A percentile compares a stretch with the other conserved stretches of the same genome.
Conservation (phyloP, 768 basidiomycete genomes). For the Neoboletus magnificus region DNA sequence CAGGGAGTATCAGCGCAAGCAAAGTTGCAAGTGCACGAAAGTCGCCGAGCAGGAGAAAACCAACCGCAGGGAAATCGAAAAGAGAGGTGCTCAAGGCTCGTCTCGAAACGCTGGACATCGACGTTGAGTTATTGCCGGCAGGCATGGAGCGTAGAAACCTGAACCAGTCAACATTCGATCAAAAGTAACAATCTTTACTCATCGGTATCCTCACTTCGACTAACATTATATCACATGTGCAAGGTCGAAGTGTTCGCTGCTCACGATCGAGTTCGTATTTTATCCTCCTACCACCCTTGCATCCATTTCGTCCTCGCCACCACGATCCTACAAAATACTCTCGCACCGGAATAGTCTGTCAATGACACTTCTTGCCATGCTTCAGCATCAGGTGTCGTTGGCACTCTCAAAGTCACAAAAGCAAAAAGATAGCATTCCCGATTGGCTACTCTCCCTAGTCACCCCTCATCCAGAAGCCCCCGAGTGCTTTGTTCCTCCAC, state of each 20-base stretch:
- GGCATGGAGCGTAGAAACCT: slow-evolving; percentile 78
- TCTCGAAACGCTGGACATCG: slow-evolving; percentile 64
- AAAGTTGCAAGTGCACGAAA: slow-evolving; percentile 15
- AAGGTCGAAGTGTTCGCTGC: slow-evolving; percentile 63
- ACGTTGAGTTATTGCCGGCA: slow-evolving; percentile 69
- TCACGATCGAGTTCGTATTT: slow-evolving; percentile 75
- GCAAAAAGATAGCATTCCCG: slow-evolving; percentile 47
- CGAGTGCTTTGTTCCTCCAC: slow-evolving; percentile 52
- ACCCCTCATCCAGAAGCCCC: slow-evolving; percentile 53
- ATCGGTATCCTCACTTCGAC: slow-evolving; percentile 1
- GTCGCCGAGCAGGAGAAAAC: slow-evolving; percentile 28
- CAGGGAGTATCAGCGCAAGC: slow-evolving; percentile 21
- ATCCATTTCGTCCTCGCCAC: slow-evolving; percentile 33
- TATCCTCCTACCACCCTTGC: slow-evolving; percentile 51
- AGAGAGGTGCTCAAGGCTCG: slow-evolving; percentile 65
- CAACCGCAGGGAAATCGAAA: slow-evolving; percentile 43
- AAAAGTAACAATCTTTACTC: slow-evolving; percentile 52
- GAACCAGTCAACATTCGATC: slow-evolving; percentile 84
- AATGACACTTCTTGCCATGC: slow-evolving; percentile 45
- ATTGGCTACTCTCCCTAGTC: slow-evolving; percentile 57
- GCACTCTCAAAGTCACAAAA: slow-evolving; percentile 30
- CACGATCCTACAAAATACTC: slow-evolving; percentile 48
- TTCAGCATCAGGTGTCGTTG: slow-evolving; percentile 43
- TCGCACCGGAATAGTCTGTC: slow-evolving; percentile 60
- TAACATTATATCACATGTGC: slow-evolving; percentile 13